Evolutionary conservation across 2,329 filamentous ascomycete species (phyloP).

Genomic region (Elsinoe perseae): DNA sequence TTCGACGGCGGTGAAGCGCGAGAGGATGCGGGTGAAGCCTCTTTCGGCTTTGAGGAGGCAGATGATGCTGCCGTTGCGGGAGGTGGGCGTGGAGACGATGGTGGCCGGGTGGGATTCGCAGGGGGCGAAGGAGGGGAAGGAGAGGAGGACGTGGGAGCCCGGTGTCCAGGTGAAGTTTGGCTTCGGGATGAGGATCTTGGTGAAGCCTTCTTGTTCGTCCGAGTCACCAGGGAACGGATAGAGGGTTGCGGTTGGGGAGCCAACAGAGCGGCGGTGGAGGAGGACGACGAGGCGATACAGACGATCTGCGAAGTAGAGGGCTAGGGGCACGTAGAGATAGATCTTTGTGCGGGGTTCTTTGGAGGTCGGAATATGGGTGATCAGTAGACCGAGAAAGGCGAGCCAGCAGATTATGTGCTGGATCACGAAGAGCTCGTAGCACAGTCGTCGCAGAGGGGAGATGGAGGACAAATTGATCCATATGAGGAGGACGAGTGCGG

Average conservation of each 20-base stretch:
- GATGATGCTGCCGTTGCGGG: constrained; percentile 24
- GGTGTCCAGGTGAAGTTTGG: constrained; percentile 32
- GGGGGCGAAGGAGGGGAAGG: constrained; percentile 24
- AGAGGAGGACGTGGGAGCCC: constrained; percentile 24
- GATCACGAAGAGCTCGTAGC: constrained; percentile 28
- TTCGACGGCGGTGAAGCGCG: constrained; percentile 21
- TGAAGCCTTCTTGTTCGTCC: constrained; percentile 29
- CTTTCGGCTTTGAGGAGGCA: constrained; percentile 26
- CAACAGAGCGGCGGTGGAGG: constrained; percentile 28
- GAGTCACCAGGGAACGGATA: constrained; percentile 20
- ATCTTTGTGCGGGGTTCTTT: constrained; percentile 21
- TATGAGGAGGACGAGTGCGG: constrained; percentile 25
- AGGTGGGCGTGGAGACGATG: constrained; percentile 24
- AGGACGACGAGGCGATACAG: constrained; percentile 25
- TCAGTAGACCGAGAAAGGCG: constrained; percentile 31
- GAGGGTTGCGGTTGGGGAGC: constrained; percentile 20
- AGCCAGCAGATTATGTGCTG: constrained; percentile 35
- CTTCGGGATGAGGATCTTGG: constrained; percentile 31
- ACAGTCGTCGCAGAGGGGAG: constrained; percentile 23
- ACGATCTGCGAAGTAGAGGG: constrained; percentile 25
- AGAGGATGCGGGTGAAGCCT: constrained; percentile 26
- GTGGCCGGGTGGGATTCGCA: constrained; percentile 26
- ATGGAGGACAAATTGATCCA: constrained; percentile 27
- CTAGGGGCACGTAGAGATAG: constrained; percentile 26
- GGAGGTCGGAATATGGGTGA: constrained; percentile 29